These are phyloP conservation scores for Termitomyces sp. DNA, from an alignment of 768 basidiomycete genomes.

Conservation along the genomic window DNA sequence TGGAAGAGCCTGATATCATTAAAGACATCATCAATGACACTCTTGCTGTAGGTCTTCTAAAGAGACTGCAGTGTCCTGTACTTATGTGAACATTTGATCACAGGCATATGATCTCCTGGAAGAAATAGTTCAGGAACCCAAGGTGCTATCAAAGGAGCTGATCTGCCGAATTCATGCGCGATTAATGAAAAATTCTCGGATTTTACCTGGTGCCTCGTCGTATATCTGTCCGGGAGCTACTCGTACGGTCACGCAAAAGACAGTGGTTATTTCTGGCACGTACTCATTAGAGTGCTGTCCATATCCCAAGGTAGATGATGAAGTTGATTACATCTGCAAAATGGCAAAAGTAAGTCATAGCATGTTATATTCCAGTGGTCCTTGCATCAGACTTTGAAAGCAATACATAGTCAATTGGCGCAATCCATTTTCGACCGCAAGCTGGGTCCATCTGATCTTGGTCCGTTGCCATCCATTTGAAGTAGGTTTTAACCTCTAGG, in stretches of 20 bases:
- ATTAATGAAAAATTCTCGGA: slow-evolving; percentile 23
- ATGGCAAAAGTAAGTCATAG: slow-evolving; percentile 20
- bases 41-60: slow-evolving; percentile 15
- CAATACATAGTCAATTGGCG: slow-evolving; percentile 20
- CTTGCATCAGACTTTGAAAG: slow-evolving; percentile 5
- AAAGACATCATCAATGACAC: slow-evolving; percentile 23
- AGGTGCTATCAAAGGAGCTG: slow-evolving; percentile 10
- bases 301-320: slow-evolving; percentile 21
- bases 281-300: slow-evolving; percentile 23
- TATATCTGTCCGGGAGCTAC: slow-evolving; percentile 21
- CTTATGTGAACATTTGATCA: neutral
- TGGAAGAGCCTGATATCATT: slow-evolving; percentile 17
- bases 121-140: slow-evolving; percentile 4
- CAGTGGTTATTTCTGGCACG: slow-evolving; percentile 17
- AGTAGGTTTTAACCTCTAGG: slow-evolving; percentile 10
- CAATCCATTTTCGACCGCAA: slow-evolving; percentile 24
- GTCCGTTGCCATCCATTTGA: slow-evolving; percentile 25
- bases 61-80: neutral
- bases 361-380: neutral
- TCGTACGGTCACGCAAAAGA: slow-evolving; percentile 19
- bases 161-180: slow-evolving; percentile 21
- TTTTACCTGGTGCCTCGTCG: slow-evolving; percentile 3
- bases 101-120: slow-evolving; percentile 17
- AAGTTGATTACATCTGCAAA: slow-evolving; percentile 23
- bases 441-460: slow-evolving; percentile 24